Conservation (phyloP, 2,329 filamentous ascomycete genomes). For the Coniochaeta pulveracea region DNA sequence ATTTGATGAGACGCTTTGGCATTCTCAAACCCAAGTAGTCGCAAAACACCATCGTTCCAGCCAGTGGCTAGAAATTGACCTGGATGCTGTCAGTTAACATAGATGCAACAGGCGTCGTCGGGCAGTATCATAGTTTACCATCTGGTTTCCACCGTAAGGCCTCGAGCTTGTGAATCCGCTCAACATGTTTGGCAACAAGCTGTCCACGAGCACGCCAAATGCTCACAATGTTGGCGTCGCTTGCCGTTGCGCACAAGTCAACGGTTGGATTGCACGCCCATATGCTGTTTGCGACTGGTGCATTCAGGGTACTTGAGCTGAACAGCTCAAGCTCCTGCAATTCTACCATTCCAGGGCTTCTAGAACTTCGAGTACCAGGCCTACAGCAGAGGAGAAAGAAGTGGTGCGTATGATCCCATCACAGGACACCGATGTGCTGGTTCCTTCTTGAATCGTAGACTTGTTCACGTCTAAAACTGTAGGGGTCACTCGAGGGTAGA, state of each 20-base stretch:
- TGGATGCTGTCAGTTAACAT: conserved; percentile 20
- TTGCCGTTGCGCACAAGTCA: conserved; percentile 68
- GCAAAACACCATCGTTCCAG: conserved; percentile 71
- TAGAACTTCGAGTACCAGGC: too few relatives aligned
- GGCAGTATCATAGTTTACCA: conserved; percentile 33
- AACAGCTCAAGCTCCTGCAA: conserved; percentile 34
- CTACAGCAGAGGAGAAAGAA: too few relatives aligned
- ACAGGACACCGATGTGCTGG: too few relatives aligned
- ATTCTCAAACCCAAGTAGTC: conserved; percentile 68
- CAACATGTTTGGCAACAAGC: conserved; percentile 35
- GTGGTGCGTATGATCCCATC: too few relatives aligned
- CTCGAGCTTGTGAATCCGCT: conserved; percentile 29
- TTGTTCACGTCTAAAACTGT: too few relatives aligned
- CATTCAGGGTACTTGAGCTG: conserved; percentile 46
- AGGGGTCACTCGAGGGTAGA: too few relatives aligned
- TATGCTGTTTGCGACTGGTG: conserved; percentile 42
- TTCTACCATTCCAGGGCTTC: too few relatives aligned
- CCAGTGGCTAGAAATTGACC: conserved; percentile 71
- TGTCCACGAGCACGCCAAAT: conserved; percentile 75
- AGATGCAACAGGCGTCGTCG: background rate
- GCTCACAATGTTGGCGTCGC: conserved; percentile 55
- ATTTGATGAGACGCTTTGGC: conserved; percentile 73
- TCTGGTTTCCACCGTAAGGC: conserved; percentile 56
- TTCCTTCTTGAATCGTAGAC: too few relatives aligned
- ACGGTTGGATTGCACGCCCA: conserved; percentile 74